These are phyloP conservation scores for Boletellus ananas DNA, from an alignment of 768 basidiomycete genomes.

Conservation along the genomic window DNA sequence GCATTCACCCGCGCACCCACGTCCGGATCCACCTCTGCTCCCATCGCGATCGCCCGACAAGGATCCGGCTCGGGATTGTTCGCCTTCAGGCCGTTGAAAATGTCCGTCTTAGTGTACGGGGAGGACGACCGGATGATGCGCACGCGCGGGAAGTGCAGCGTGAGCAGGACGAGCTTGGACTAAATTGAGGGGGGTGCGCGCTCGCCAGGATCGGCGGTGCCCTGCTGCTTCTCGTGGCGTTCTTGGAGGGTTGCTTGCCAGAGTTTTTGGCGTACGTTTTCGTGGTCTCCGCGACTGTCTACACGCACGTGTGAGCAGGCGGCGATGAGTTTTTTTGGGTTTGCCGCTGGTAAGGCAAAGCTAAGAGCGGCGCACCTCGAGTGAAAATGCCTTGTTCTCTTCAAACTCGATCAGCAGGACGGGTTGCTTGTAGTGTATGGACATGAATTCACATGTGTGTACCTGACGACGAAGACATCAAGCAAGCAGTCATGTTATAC, in stretches of 20 bases:
- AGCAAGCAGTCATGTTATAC: background rate
- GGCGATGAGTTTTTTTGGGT: background rate
- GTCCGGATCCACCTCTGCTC: constrained; percentile 72
- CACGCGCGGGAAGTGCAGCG: constrained; percentile 85
- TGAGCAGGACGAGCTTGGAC: constrained; percentile 88
- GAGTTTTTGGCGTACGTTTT: constrained; percentile 67
- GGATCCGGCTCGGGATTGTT: constrained; percentile 81
- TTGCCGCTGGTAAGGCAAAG: background rate
- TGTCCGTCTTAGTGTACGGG: constrained; percentile 85
- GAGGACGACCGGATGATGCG: constrained; percentile 98
- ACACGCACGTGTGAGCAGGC: background rate
- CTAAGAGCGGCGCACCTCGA: constrained; percentile 57
- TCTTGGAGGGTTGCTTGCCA: constrained; percentile 53
- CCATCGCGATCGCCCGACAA: constrained; percentile 68
- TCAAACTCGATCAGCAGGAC: constrained; percentile 95
- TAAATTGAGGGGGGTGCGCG: constrained; percentile 61
- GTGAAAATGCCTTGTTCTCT: constrained; percentile 91
- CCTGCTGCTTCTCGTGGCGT: constrained; percentile 9
- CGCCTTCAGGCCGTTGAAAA: constrained; percentile 87
- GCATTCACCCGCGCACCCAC: constrained; percentile 66
- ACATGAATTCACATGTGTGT: constrained; percentile 98
- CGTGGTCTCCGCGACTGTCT: constrained; percentile 57
- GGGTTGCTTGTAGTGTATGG: constrained; percentile 90
- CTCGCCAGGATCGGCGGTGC: too few species aligned
- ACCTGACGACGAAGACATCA: constrained; percentile 46